Evolutionary conservation across 2,329 filamentous ascomycete species (phyloP), one percentile per base, ranked within the genome.

Genomic region (Colletotrichum tropicicola): DNA sequence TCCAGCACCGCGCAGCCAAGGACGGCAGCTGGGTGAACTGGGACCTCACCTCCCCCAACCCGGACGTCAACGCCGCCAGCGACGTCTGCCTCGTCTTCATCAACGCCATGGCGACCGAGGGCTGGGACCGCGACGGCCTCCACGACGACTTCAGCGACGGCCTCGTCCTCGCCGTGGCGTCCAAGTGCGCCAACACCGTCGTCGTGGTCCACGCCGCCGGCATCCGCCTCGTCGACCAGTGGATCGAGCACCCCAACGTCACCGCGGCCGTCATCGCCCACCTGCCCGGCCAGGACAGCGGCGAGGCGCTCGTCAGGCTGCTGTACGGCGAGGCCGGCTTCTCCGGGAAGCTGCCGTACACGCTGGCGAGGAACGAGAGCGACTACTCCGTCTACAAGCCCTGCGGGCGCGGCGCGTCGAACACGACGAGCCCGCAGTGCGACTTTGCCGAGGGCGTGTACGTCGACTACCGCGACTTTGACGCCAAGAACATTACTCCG

Each of bases 51-150:
- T 81, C 76, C 1, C 70, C 73, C 1, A 73, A 79, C 1, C 87
- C 89, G 0, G 70, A 75, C 10, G 83, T 90, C 6, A 78, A 84
- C 47, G 66, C 59, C 5, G 59, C 54, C 2, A 82, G 84, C 2
- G 85, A 94, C 70, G 83, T 92, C 6, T 96, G 93, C 69, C 76
- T 91, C 3, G 86, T 91, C 1, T 87, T 91, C 68, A 85, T 87
- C 68, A 91, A 91, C 71, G 85, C 83, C 13, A 92, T 91, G 75
- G 87, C 90, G 1, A 89, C 90, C 2, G 93, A 97, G 77, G 91
- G 90, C 0, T 91, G 84, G 68, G 84, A 92, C 64, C 83, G 88
- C 48, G 80, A 86, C 0, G 82, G 82, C 7, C 80, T 92, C 37
- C 83, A 84, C 30, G 92, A 95, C 73, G 90, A 90, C 65, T 87